Percentiles rank a stretch among this genome's conserved stretches.
Conservation (phyloP, 2,329 filamentous ascomycete species). For the Tolypocladium pustulatum region DNA sequence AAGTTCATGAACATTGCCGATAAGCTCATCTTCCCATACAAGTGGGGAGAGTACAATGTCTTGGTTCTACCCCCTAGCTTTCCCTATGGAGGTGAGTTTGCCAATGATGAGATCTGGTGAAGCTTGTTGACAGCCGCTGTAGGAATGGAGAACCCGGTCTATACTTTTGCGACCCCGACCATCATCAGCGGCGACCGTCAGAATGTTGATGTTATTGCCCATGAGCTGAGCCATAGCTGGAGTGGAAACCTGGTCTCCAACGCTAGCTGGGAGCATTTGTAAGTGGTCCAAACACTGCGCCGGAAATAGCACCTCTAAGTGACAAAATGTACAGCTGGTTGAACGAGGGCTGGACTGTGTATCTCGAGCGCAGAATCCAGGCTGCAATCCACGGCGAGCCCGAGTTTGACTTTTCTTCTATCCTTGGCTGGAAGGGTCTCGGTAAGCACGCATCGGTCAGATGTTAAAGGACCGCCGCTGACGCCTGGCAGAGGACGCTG, state of each 20-base stretch:
- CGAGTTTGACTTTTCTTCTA: conserved; percentile 86
- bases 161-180: conserved; percentile 90
- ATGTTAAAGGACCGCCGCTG: background rate
- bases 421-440: conserved; percentile 90
- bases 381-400: conserved; percentile 70
- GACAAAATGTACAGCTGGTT: conserved; percentile 39
- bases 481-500: conserved; percentile 51
- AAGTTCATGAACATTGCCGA: conserved; percentile 85
- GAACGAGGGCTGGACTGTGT: conserved; percentile 84
- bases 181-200: conserved; percentile 85
- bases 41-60: conserved; percentile 93
- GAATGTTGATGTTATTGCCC: conserved; percentile 93
- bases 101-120: background rate
- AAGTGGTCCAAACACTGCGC: conserved; percentile 16
- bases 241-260: conserved; percentile 78
- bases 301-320: background rate
- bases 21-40: conserved; percentile 72
- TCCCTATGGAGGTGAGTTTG: conserved; percentile 62
- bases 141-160: conserved; percentile 87
- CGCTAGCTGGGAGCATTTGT: conserved; percentile 74
- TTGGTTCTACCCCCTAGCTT: conserved; percentile 84
- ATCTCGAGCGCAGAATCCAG: conserved; percentile 79
- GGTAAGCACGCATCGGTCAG: conserved; percentile 26
- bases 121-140: conserved; percentile 4
- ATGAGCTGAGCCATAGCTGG: conserved; percentile 71